Evolutionary conservation across 441 rosid genomes (phyloP).

Genomic region (Adansonia grandidieri): DNA sequence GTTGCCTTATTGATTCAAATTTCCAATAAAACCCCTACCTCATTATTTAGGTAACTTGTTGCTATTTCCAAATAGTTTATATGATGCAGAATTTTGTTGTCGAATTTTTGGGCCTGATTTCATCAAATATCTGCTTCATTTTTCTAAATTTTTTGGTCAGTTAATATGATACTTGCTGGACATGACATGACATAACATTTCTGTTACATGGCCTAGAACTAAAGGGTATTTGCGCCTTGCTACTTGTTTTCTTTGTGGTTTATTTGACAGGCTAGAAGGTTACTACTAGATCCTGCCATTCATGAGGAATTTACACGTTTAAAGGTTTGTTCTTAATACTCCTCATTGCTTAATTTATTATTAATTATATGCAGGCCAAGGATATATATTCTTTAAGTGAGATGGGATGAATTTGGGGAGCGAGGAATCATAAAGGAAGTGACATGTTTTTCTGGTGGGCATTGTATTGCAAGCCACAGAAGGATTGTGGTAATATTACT

Average conservation of each 20-base stretch:
- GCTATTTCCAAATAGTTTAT: background rate
- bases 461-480: constrained; percentile 10
- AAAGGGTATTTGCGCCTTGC: background rate
- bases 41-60: background rate
- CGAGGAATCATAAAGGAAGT: constrained; percentile 11
- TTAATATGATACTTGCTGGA: background rate
- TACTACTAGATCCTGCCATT: constrained; percentile 92
- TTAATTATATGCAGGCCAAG: constrained; percentile 20
- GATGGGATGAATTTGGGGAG: constrained; percentile 17
- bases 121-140: constrained; percentile 15
- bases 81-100: background rate
- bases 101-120: background rate
- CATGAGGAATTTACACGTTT: constrained; percentile 93
- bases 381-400: background rate
- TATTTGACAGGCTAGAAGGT: constrained; percentile 79
- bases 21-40: background rate
- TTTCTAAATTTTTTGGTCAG: background rate
- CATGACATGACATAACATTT: background rate
- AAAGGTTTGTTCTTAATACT: constrained; percentile 62
- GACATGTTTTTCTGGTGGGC: background rate
- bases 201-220: background rate
- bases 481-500: background rate
- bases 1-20: background rate
- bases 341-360: constrained; percentile 13
- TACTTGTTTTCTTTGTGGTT: constrained; percentile 26